Base-by-base conservation (phyloP, 2,329 filamentous ascomycete genomes). In the Xylariaceae sp. region DNA sequence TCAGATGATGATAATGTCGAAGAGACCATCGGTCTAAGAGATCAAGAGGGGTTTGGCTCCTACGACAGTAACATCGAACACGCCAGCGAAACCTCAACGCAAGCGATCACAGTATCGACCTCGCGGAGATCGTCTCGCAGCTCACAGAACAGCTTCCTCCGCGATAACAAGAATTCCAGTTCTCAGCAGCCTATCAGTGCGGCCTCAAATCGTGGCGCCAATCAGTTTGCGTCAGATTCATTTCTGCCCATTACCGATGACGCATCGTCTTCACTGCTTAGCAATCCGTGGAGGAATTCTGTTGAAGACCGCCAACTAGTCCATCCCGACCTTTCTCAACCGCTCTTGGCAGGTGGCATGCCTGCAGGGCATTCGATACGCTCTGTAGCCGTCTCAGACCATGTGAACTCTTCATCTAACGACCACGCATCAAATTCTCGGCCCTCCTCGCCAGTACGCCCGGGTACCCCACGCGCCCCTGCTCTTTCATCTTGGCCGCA, bases 11-110 rank as follows among this genome's bases (percentile, higher is more conserved):
- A 85, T 50, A 83, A 83, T 42, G 77, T 84, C 13, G 84, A 88
- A 64, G 86, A 87, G 66, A 85, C 82, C 10, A 86, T 88, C 54
- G 81, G 82, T 44, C 78, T 87, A 17, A 69, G 80, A 79, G 64
- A 76, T 70, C 52, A 76, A 75, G 67, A 74, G 73, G 56, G 68
- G 76, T 62, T 60, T 73, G 59, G 66, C 72, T 65, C 72, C 71
- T 74, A 63, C 72, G 72, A 62, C 62, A 56, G 61, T 68, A 51
- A 62, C 58, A 53, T 61, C 53, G 64, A 69, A 55, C 64, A 56
- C 45, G 50, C 55, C 9, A 56, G 56, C 39, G 57, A 50, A 42
- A 9, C 23, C 9, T 39, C 56, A 10, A 53, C 52, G 52, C 55
- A 57, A 18, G 48, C 61, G 34, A 62, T 62, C 23, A 68, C 69